Conservation (phyloP, 768 basidiomycete species). For the Phallus indusiatus region DNA sequence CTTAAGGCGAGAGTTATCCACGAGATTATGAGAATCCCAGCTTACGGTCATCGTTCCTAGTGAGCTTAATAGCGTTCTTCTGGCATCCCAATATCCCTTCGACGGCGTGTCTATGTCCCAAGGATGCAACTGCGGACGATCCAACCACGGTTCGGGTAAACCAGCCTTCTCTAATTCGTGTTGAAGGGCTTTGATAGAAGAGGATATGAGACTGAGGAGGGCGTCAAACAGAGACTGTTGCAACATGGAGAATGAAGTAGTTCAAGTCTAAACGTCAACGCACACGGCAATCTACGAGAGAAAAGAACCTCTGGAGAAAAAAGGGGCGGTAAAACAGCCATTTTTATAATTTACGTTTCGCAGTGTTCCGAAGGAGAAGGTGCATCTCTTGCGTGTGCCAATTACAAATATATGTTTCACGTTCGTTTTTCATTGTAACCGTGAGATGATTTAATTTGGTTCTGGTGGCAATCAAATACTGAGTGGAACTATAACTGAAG, state of each 20-base stretch:
- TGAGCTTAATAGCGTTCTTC: slow-evolving; percentile 3
- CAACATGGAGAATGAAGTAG: neutral
- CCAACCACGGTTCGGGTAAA: slow-evolving; percentile 6
- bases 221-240: neutral
- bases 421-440: neutral
- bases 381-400: neutral
- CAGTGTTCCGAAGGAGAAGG: neutral
- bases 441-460: neutral
- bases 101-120: slow-evolving; percentile 6
- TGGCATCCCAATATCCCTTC: slow-evolving; percentile 5
- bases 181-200: slow-evolving; percentile 2
- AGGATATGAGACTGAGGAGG: neutral
- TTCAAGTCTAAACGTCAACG: neutral
- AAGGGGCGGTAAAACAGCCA: neutral
- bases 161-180: neutral
- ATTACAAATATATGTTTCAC: neutral
- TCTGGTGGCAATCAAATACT: neutral
- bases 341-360: neutral
- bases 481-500: neutral
- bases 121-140: slow-evolving; percentile 1
- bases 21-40: neutral
- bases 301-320: neutral
- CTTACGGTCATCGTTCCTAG: slow-evolving; percentile 8
- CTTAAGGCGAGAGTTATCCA: neutral
- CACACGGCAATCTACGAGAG: neutral